Conservation (phyloP, 148 eudicot genomes). For the Cornus suecica region DNA sequence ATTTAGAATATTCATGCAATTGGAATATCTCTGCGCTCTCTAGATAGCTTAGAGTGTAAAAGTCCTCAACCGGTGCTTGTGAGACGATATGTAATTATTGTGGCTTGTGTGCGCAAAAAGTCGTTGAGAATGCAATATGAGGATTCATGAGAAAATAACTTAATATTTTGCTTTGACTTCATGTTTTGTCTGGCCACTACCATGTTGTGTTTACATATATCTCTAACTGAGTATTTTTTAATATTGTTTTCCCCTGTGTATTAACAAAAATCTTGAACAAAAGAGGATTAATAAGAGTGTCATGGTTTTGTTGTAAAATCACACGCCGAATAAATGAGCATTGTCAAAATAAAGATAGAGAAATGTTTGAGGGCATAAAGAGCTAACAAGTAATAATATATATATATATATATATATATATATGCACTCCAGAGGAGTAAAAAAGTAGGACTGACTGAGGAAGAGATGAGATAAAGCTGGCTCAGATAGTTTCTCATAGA, state of each 20-base stretch:
- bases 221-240: background rate
- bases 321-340: background rate
- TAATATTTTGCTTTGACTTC: background rate
- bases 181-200: background rate
- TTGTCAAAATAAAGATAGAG: background rate
- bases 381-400: background rate
- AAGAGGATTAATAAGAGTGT: background rate
- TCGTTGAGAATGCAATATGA: background rate
- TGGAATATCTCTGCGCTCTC: background rate
- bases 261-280: background rate
- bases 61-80: background rate
- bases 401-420: too few relatives aligned
- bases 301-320: background rate
- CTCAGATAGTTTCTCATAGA: too few relatives aligned
- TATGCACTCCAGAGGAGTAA: background rate
- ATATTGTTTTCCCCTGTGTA: background rate
- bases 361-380: background rate
- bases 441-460: background rate
- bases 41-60: background rate
- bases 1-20: background rate
- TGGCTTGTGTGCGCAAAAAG: background rate
- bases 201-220: background rate
- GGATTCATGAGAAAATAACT: background rate
- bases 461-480: background rate
- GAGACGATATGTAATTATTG: background rate